Base-by-base conservation (phyloP, 2,329 filamentous ascomycete species). In the Monilinia fructicola region DNA sequence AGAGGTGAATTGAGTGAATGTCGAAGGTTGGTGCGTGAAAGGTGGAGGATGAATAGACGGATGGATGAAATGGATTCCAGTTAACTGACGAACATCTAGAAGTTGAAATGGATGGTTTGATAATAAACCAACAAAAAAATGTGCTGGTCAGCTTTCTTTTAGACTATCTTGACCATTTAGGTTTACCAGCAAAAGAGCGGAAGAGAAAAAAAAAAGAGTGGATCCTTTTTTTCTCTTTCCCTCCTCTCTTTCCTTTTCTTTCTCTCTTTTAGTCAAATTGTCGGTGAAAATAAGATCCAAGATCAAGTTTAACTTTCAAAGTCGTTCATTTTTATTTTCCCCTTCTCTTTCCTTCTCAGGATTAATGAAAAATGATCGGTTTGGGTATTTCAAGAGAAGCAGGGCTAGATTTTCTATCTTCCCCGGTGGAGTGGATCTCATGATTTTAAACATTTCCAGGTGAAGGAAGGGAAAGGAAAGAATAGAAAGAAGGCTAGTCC, bases 211-310 rank as follows among this genome's bases (percentile, higher is more conserved):
- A 62, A 53, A 62, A 28, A 9, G 9, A 9, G 44, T 38, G 58
- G 58, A 26, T 52, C 31, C 4, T 4, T 23, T 50, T 35, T 38
- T n/a, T 28, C 26, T 35, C 16, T 16, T 48, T 2, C 35, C 18
- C 10, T 23, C 48, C n/a, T n/a, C 42, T 35, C 23, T 50, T 54
- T 42, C 2, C 48, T 48, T 38, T 23, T 26, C 28, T 50, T 21
- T 54, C 35, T 63, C 40, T 48, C 48, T 31, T 23, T 21, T 26
- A 5, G n/a, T 16, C 9, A 50, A 61, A 52, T 38, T 48, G 62
- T 64, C 62, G 62, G 52, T 64, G 62, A 64, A 64, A 35, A 35
- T 35, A 35, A 35, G 9, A 35, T 31, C 55, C 55, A 64, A 54
- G 46, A 31, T 55, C 55, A 3, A 58, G 55, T 44, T 40, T 5